Evolutionary conservation across 78 protist genomes (phyloP).

Genomic region (Polysphondylium violaceum): DNA sequence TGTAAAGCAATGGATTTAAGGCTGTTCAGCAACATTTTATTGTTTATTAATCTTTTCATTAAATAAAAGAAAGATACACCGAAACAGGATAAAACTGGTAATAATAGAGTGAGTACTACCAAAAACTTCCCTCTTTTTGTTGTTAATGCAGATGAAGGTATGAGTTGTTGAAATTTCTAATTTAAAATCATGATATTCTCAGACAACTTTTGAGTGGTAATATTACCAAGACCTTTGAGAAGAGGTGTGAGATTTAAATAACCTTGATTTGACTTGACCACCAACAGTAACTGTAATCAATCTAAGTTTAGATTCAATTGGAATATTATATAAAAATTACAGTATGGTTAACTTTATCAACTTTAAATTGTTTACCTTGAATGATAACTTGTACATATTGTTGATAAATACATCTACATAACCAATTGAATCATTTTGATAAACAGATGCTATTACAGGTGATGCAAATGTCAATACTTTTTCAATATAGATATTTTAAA

Average conservation of each 20-base stretch:
- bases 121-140: neutral
- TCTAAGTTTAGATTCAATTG: neutral
- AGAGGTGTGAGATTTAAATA: neutral
- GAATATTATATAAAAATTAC: neutral
- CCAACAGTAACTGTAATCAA: neutral
- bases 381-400: neutral
- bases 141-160: neutral
- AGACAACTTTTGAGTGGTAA: neutral
- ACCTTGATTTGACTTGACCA: neutral
- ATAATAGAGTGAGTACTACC: constrained; percentile 29
- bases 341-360: neutral
- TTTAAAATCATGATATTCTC: neutral
- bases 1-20: too few relatives aligned
- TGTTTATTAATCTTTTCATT: too few relatives aligned
- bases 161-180: too few relatives aligned
- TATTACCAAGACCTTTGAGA: neutral
- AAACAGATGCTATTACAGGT: neutral
- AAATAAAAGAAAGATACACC: too few relatives aligned
- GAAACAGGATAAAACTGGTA: too few relatives aligned
- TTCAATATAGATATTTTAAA: too few relatives aligned
- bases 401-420: neutral
- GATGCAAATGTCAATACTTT: neutral
- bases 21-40: too few relatives aligned
- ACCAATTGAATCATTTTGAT: neutral
- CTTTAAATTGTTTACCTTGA: neutral